These are phyloP conservation scores for Tuber melanosporum DNA, from an alignment of 495 filamentous ascomycete genomes.

Conservation along the genomic window DNA sequence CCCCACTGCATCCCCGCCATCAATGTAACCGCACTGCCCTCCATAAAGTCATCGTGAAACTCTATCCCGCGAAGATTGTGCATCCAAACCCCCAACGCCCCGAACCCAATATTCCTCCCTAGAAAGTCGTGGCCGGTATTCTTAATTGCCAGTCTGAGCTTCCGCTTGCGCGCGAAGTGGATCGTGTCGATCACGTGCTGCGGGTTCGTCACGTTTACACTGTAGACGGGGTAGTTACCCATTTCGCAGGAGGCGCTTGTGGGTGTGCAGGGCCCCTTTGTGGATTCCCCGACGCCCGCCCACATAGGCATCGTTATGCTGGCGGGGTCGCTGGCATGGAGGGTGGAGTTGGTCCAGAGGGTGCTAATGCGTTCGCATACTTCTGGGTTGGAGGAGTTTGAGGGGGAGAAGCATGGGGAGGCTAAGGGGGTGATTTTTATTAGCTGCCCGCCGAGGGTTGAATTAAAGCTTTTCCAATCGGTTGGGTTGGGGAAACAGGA, in stretches of 20 bases:
- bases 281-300: not conserved
- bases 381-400: slow-evolving; percentile 40
- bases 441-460: slow-evolving; percentile 49
- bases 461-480: slow-evolving; percentile 47
- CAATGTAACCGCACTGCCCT: slow-evolving; percentile 47
- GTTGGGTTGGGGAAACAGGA: slow-evolving; percentile 45
- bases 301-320: not conserved
- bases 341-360: not conserved
- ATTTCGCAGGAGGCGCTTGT: slow-evolving; percentile 13
- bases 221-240: slow-evolving; percentile 28
- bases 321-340: slow-evolving; percentile 5
- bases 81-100: slow-evolving; percentile 50
- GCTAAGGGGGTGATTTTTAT: slow-evolving; percentile 51
- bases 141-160: slow-evolving; percentile 30
- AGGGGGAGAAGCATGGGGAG: slow-evolving; percentile 50
- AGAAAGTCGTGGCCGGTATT: slow-evolving; percentile 36
- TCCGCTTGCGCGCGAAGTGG: slow-evolving; percentile 33
- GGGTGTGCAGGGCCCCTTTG: slow-evolving; percentile 8
- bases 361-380: slow-evolving; percentile 29
- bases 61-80: slow-evolving; percentile 50
- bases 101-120: slow-evolving; percentile 51
- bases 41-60: slow-evolving; percentile 45
- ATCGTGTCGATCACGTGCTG: slow-evolving; percentile 23
- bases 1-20: slow-evolving; percentile 49
- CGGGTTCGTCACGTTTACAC: slow-evolving; percentile 26